phyloP scores from a whole-genome alignment of 2,329 filamentous ascomycete genomes.

The Diplodia seriata region DNA sequence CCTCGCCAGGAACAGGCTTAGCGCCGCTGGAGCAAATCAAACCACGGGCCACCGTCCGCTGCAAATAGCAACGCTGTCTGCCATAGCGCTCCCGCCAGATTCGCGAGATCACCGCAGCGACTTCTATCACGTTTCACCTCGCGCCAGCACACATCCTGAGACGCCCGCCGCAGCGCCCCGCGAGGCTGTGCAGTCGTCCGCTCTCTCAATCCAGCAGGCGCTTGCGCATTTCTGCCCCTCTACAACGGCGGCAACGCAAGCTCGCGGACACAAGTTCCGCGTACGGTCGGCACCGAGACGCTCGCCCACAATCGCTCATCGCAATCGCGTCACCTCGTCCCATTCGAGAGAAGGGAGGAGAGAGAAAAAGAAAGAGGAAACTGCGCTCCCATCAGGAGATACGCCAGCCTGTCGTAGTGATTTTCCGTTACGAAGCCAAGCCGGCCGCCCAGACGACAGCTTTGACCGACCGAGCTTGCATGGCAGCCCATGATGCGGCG shows the following conservation, averaged over 20 bases:
- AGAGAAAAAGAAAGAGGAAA: no score
- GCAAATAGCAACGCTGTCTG: constrained; percentile 11
- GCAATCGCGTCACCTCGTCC: constrained; percentile 12
- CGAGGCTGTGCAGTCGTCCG: constrained; percentile 1
- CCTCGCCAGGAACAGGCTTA: constrained; percentile 22
- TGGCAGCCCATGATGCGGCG: not conserved
- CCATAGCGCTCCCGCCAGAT: constrained; percentile 15
- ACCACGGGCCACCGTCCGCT: not conserved
- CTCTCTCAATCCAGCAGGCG: not conserved
- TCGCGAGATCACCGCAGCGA: constrained; percentile 15
- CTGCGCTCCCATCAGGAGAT: constrained; percentile 3
- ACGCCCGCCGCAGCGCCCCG: constrained; percentile 1
- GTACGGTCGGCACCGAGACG: not conserved
- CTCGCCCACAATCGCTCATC: no score
- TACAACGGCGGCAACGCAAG: constrained; percentile 5
- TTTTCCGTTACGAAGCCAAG: constrained; percentile 21
- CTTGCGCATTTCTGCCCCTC: constrained; percentile 6
- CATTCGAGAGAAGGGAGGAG: not conserved
- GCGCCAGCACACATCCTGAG: constrained; percentile 2
- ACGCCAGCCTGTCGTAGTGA: not conserved
- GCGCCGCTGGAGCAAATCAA: constrained; percentile 5
- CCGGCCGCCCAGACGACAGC: not conserved
- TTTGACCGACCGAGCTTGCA: not conserved
- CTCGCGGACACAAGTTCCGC: not conserved
- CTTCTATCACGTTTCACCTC: constrained; percentile 8